These are phyloP conservation scores for Nothophytophthora sp. DNA, from an alignment of 352 stramenopile species.

Conservation along the genomic window DNA sequence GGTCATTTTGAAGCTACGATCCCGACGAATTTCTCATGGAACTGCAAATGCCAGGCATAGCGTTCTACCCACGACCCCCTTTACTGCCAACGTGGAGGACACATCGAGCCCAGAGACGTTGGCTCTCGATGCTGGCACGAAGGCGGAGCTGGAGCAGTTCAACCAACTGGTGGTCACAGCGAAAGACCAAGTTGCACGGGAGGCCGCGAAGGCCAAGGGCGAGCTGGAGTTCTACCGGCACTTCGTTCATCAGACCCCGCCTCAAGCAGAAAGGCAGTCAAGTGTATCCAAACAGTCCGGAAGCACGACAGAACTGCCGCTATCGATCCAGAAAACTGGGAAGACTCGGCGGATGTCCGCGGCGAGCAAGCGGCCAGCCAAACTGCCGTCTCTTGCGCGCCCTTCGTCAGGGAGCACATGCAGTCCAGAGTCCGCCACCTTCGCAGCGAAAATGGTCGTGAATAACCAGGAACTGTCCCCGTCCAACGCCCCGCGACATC, in stretches of 20 bases:
- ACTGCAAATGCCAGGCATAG: not conserved
- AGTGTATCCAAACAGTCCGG: not conserved
- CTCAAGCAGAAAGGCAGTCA: slow-evolving; percentile 1
- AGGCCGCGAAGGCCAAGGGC: slow-evolving; percentile 40
- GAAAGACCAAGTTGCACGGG: slow-evolving; percentile 32
- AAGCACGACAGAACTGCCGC: not conserved
- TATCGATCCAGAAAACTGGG: not conserved
- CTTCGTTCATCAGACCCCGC: slow-evolving; percentile 32
- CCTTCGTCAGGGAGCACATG: slow-evolving; percentile 13
- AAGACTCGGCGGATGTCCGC: slow-evolving; percentile 12
- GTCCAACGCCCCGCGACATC: not conserved
- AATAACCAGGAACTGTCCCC: slow-evolving; percentile 17
- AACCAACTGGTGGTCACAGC: slow-evolving; percentile 49
- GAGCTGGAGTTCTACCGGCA: slow-evolving; percentile 64
- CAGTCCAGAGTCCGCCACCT: too few species aligned
- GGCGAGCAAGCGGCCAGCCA: slow-evolving; percentile 8
- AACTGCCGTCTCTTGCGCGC: slow-evolving; percentile 16
- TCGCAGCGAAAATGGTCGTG: not conserved
- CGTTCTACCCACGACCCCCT: too few species aligned
- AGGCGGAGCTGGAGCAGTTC: slow-evolving; percentile 56
- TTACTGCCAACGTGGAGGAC: slow-evolving; percentile 9
- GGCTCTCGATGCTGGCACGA: slow-evolving; percentile 26
- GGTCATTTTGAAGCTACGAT: slow-evolving; percentile 40
- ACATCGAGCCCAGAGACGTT: slow-evolving; percentile 30
- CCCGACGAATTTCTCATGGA: slow-evolving; percentile 12